phyloP scores from a whole-genome alignment of 208 protist genomes.

The Naegleria lovaniensis region DNA sequence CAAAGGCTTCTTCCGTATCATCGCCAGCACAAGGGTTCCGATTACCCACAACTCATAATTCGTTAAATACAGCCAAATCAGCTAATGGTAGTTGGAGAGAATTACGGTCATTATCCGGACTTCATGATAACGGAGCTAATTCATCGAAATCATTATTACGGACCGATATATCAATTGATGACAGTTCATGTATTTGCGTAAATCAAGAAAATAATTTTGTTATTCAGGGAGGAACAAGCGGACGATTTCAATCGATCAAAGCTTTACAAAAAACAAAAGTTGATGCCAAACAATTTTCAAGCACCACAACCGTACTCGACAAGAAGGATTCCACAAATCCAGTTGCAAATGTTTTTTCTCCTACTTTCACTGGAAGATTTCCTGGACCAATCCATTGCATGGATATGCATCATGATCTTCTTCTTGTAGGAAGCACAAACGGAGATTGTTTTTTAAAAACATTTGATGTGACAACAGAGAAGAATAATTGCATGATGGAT shows the following conservation, averaged over 20 bases:
- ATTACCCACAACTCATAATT: neutral
- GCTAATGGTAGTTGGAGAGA: neutral
- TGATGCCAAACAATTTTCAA: neutral
- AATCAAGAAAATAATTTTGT: neutral
- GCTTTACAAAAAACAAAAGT: neutral
- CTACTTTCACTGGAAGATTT: neutral
- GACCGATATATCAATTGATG: neutral
- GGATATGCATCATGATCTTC: neutral
- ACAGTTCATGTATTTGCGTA: neutral
- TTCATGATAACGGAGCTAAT: neutral
- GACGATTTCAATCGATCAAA: neutral
- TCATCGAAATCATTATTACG: neutral
- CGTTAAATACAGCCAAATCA: neutral
- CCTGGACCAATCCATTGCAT: neutral
- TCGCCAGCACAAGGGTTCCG: neutral
- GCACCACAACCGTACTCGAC: neutral
- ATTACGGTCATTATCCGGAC: neutral
- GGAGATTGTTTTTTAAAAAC: slow-evolving; percentile 1
- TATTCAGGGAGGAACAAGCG: neutral
- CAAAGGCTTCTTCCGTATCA: neutral
- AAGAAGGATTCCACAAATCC: neutral
- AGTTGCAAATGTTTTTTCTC: neutral
- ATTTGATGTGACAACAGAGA: neutral
- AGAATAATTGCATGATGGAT: neutral
- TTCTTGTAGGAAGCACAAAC: neutral